Percentiles rank a stretch among this genome's conserved stretches.
phyloP scores from a whole-genome alignment of 148 eudicot species.

The Dianthus caryophyllus region DNA sequence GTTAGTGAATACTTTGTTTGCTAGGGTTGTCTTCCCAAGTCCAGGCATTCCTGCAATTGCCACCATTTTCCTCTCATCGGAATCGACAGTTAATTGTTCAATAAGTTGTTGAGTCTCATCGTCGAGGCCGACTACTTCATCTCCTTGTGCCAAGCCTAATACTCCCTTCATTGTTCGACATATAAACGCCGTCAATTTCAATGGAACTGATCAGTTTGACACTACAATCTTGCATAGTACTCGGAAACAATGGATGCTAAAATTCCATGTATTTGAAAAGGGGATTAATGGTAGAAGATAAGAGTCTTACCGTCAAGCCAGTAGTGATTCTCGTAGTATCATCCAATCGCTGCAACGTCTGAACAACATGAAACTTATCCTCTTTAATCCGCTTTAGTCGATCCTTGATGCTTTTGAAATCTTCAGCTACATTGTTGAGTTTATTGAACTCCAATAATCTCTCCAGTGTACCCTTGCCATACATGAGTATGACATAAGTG shows the following conservation, averaged over 20 bases:
- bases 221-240: neutral
- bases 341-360: slow-evolving; percentile 2
- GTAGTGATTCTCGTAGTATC: slow-evolving; percentile 4
- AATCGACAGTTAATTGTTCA: slow-evolving; percentile 9
- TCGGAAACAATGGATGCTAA: neutral
- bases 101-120: slow-evolving; percentile 21
- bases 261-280: too few relatives aligned
- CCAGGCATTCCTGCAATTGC: slow-evolving; percentile 41
- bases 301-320: slow-evolving; percentile 2
- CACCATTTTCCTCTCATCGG: slow-evolving; percentile 24
- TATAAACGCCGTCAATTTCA: neutral
- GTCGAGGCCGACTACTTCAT: slow-evolving; percentile 33
- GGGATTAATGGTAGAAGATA: neutral
- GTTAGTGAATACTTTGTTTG: slow-evolving; percentile 22
- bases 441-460: slow-evolving; percentile 11
- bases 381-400: neutral
- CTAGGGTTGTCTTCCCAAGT: slow-evolving; percentile 42
- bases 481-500: slow-evolving; percentile 12
- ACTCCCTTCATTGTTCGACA: neutral
- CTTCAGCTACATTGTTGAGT: slow-evolving; percentile 7
- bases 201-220: neutral
- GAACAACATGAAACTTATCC: slow-evolving; percentile 1
- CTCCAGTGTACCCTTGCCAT: slow-evolving; percentile 12
- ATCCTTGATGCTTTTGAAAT: slow-evolving; percentile 8
- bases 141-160: slow-evolving; percentile 19